These are phyloP conservation scores for Xerophyta viscosa DNA, from an alignment of 106 monocot species.

Conservation along the genomic window DNA sequence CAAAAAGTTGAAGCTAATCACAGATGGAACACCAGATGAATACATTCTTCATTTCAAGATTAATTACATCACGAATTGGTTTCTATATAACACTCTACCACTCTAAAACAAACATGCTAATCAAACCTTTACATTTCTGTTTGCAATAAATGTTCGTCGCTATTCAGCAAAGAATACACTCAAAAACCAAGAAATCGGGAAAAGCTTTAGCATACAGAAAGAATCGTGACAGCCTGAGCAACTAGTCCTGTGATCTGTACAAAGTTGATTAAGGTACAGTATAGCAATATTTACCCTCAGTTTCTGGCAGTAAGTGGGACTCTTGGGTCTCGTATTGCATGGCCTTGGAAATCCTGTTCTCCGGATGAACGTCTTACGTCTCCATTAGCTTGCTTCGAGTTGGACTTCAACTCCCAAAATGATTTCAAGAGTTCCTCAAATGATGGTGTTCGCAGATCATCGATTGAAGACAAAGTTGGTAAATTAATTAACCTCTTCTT, in stretches of 20 bases:
- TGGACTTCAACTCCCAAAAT: slow-evolving; percentile 27
- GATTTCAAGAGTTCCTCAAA: slow-evolving; percentile 36
- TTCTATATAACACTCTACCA: too few relatives aligned
- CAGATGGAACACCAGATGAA: too few relatives aligned
- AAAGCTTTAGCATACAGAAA: too few relatives aligned
- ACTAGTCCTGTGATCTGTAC: background rate
- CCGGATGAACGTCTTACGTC: slow-evolving; percentile 16
- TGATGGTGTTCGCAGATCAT: slow-evolving; percentile 28
- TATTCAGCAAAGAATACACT: too few relatives aligned
- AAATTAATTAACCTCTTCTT: slow-evolving; percentile 19
- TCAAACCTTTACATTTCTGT: too few relatives aligned
- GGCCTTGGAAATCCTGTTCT: slow-evolving; percentile 13
- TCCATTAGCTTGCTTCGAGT: slow-evolving; percentile 16
- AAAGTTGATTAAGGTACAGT: background rate
- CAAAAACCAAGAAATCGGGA: too few relatives aligned
- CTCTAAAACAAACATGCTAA: too few relatives aligned
- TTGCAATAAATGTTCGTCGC: too few relatives aligned
- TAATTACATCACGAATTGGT: too few relatives aligned
- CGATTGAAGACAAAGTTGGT: slow-evolving; percentile 25
- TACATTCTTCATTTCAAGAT: too few relatives aligned
- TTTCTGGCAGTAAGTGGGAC: slow-evolving; percentile 33
- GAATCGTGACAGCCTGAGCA: too few relatives aligned
- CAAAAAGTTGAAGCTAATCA: too few relatives aligned
- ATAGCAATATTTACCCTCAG: background rate
- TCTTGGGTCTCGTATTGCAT: slow-evolving; percentile 23